Percentiles rank a stretch among this genome's conserved stretches.
Evolutionary conservation across 164 flowering plant genomes (phyloP).

Genomic region (Vitis vinifera): DNA sequence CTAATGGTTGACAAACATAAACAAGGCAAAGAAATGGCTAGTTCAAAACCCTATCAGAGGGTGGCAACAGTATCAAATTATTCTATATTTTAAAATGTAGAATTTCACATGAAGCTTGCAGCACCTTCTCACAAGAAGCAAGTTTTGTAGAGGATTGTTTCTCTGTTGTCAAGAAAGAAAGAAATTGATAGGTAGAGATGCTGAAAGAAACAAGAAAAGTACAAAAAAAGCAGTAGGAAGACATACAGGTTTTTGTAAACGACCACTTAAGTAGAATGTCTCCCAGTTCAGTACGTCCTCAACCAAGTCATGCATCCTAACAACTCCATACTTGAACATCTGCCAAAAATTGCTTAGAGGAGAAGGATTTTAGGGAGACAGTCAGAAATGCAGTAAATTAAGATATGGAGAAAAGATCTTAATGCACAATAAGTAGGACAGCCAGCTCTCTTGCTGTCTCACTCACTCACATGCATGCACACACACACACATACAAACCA

Average conservation of each 20-base stretch:
- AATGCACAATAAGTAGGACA: not conserved
- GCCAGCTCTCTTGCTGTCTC: too few relatives aligned
- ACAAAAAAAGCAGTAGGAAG: not conserved
- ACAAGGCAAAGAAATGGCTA: too few relatives aligned
- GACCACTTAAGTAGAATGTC: constrained; percentile 83
- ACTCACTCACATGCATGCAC: not conserved
- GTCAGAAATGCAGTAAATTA: not conserved
- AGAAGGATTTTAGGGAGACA: constrained; percentile 10
- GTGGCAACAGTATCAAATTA: too few relatives aligned
- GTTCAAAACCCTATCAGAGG: too few relatives aligned
- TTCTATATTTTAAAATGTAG: too few relatives aligned
- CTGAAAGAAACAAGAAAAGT: not conserved
- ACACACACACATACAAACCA: not conserved
- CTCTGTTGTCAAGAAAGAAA: not conserved
- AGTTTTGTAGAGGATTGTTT: too few relatives aligned
- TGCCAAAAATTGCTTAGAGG: constrained; percentile 19
- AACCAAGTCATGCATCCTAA: constrained; percentile 80
- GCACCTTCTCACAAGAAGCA: too few relatives aligned
- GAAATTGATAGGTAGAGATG: not conserved
- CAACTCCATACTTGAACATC: constrained; percentile 92
- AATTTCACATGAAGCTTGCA: too few relatives aligned
- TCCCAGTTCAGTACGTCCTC: constrained; percentile 80
- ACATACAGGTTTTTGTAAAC: constrained; percentile 92
- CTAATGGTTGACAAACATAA: too few relatives aligned
- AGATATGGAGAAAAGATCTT: not conserved